Evolutionary conservation across 2,329 filamentous ascomycete genomes (phyloP), one percentile per base, ranked within the genome.

Genomic region (Diaporthe amygdali): DNA sequence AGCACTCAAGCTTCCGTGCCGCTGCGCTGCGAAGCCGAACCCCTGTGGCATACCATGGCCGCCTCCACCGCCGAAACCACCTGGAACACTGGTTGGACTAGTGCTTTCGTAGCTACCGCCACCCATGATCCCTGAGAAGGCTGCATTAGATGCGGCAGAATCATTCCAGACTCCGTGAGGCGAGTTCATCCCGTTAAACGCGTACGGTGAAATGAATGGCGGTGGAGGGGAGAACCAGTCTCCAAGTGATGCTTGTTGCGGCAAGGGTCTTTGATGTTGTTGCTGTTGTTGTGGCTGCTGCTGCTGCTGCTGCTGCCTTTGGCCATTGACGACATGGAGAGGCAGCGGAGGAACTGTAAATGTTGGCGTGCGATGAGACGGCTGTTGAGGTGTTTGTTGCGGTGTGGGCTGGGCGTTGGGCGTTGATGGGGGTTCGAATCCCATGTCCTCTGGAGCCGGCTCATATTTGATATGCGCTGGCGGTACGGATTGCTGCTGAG

Each of bases 1-100:
- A 74, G 95, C 92, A 71, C 91, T 95, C 39, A 97, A 84, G 71
- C 87, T 93, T 74, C 91, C 94, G 76, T 90, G 90, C 71, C 86
- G 88, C 78, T 88, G 88, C 32, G 83, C 80, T 3, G 80, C 77
- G 72, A 80, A 82, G 20, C 76, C 78, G 14, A 75, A 74, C 44
- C 69, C 27, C 70, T 66, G 59, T 15, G 70, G 72, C 59, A 73
- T 73, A 20, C 72, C 75, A 17, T 74, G 71, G 41, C 76, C 73
- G 32, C 74, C 72, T 20, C 71, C 72, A 63, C 74, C 71, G 6
- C 76, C 75, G 30, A 78, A 71, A n/a, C 76, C 75, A 32, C 71
- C 74, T 47, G 74, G 75, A 41, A 69, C 59, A 30, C 69, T 72
- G 8, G 72, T 72, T n/a, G 70, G 72, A n/a, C 68, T 66, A 39